phyloP scores from a whole-genome alignment of 108 stramenopile genomes.

The Pelagomonas calceolata region DNA sequence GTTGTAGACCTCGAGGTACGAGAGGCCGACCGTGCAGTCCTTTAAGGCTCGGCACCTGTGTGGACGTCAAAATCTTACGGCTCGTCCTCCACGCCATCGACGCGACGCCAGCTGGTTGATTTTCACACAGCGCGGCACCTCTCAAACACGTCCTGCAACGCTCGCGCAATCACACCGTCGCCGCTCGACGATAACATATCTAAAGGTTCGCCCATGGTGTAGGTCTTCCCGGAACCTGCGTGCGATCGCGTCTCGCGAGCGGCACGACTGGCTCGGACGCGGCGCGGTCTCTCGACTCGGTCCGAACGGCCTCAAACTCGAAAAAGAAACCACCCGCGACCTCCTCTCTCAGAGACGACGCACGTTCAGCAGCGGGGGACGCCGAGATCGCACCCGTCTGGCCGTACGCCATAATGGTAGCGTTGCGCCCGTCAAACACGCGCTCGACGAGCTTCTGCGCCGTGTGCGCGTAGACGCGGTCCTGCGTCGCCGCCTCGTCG shows the following conservation, averaged over 20 bases:
- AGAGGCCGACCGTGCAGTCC: constrained; percentile 22
- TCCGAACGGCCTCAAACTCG: no score
- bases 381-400: no score
- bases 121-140: neutral
- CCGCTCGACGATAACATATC: neutral
- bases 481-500: neutral
- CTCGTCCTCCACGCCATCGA: no score
- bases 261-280: no score
- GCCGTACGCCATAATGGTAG: neutral
- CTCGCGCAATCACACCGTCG: constrained; percentile 47
- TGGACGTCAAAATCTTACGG: no score
- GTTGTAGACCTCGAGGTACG: constrained; percentile 35
- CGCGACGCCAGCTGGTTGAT: no score
- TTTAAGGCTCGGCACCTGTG: constrained; percentile 13
- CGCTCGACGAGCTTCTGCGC: neutral
- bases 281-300: no score
- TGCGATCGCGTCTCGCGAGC: no score
- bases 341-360: no score
- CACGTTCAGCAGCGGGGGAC: no score
- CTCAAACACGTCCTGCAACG: constrained; percentile 40
- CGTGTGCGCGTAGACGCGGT: neutral
- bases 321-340: no score
- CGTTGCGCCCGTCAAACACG: neutral
- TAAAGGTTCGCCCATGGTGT: constrained; percentile 2
- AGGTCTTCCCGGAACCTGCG: constrained; percentile 8